phyloP scores from a whole-genome alignment of 1,284 basidiomycete genomes.

The Cryptococcus hybrid region DNA sequence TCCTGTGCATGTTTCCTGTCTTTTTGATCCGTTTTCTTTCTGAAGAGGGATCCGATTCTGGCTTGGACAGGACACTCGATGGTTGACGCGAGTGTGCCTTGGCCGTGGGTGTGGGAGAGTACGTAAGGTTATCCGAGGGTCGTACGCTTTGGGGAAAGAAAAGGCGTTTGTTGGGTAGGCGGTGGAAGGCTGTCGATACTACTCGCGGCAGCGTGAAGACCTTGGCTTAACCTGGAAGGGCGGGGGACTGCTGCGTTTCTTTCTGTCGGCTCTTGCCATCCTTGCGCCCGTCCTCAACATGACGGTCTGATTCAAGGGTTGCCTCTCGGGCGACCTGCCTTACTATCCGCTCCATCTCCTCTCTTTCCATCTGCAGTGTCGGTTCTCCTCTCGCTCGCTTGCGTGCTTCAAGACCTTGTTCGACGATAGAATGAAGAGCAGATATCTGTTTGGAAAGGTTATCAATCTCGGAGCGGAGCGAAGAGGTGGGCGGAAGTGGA shows the following conservation, averaged over 20 bases:
- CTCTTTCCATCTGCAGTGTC: constrained; percentile 18
- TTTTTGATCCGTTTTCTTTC: too few relatives aligned
- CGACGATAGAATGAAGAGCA: constrained; percentile 73
- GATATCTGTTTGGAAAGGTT: constrained; percentile 73
- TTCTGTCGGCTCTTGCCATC: not conserved
- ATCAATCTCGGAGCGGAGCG: constrained; percentile 53
- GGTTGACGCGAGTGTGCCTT: constrained; percentile 57
- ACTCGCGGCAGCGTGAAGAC: constrained; percentile 33
- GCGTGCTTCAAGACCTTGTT: constrained; percentile 72
- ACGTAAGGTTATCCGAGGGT: not conserved
- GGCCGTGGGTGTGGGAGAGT: constrained; percentile 54
- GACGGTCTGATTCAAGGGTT: too few relatives aligned
- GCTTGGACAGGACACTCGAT: constrained; percentile 61
- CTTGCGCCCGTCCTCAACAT: constrained; percentile 13
- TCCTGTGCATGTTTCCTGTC: too few relatives aligned
- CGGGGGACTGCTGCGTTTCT: not conserved
- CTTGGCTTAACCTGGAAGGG: constrained; percentile 39
- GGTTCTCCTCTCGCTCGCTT: constrained; percentile 39
- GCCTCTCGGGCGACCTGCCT: constrained; percentile 16
- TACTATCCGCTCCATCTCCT: constrained; percentile 31
- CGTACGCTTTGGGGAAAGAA: not conserved
- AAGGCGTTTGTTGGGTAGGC: constrained; percentile 12
- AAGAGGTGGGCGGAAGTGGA: constrained; percentile 55
- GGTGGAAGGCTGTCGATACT: constrained; percentile 21
- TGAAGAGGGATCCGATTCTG: too few relatives aligned